These are phyloP conservation scores for Gryganskiella cystojenkinii DNA, from an alignment of 192 early-diverging fungal genomes.

Conservation along the genomic window DNA sequence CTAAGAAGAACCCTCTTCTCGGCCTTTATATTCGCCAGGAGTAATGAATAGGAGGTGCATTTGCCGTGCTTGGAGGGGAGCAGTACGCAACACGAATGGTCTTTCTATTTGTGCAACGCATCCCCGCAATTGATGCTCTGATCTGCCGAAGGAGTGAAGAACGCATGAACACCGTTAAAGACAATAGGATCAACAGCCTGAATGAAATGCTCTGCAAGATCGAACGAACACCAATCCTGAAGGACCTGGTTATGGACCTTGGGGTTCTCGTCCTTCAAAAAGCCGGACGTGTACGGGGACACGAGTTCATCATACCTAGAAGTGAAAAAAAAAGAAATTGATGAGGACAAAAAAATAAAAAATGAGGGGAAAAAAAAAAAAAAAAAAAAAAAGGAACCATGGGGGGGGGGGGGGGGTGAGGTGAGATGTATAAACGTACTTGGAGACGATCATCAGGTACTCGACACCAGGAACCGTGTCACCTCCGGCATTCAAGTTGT, in stretches of 20 bases:
- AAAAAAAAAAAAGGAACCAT: background rate
- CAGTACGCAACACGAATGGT: too few species aligned
- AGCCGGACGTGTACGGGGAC: constrained; percentile 16
- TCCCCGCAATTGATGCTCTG: constrained; percentile 9
- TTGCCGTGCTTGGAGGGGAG: too few species aligned
- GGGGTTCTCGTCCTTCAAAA: constrained; percentile 11
- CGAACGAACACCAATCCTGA: constrained; percentile 11
- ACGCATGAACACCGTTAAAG: constrained; percentile 12
- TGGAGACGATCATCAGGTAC: constrained; percentile 20
- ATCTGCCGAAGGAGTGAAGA: constrained; percentile 11
- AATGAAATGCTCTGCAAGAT: background rate
- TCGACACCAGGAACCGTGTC: constrained; percentile 27
- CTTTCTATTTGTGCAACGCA: background rate
- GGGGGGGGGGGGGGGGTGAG: too few species aligned
- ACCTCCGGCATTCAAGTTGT: constrained; percentile 17
- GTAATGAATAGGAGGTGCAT: too few species aligned
- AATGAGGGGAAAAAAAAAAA: background rate
- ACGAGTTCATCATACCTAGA: constrained; percentile 10
- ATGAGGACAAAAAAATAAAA: background rate
- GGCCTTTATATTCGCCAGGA: too few species aligned
- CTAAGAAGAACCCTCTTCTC: too few species aligned
- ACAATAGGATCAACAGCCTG: constrained; percentile 12
- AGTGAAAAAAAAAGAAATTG: background rate
- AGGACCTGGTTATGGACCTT: constrained; percentile 14
- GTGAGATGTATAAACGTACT: constrained; percentile 1